Percentiles rank a stretch among this genome's conserved stretches.
Evolutionary conservation across 176 grass and related monocot genomes (phyloP).

Genomic region (Avena sativa): DNA sequence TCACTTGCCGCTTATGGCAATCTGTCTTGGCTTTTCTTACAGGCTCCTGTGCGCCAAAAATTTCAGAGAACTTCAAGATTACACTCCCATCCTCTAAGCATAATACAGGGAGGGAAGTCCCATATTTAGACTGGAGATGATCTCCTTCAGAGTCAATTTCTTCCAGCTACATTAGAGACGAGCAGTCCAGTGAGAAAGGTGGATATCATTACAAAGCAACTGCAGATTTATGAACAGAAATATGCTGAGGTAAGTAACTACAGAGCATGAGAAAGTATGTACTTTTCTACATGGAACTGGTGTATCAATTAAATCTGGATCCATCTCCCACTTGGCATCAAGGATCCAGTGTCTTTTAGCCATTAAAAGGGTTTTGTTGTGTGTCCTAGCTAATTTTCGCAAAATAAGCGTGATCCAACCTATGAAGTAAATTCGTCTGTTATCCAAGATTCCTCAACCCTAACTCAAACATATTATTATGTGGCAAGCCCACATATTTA

Average conservation of each 20-base stretch:
- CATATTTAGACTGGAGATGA: constrained; percentile 52
- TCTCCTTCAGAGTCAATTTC: constrained; percentile 56
- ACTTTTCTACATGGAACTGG: constrained; percentile 21
- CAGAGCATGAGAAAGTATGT: neutral
- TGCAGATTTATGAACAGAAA: constrained; percentile 27
- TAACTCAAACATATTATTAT: constrained; percentile 14
- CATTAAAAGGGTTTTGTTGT: neutral
- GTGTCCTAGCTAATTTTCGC: neutral
- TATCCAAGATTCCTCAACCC: constrained; percentile 16
- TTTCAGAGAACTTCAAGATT: constrained; percentile 94
- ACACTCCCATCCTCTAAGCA: constrained; percentile 79
- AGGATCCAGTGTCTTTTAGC: neutral
- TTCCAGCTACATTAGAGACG: constrained; percentile 56
- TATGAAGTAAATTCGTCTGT: neutral
- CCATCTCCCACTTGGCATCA: constrained; percentile 6
- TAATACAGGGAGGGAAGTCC: constrained; percentile 77
- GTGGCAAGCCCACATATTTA: constrained; percentile 13
- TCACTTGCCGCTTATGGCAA: constrained; percentile 54
- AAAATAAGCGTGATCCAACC: constrained; percentile 16
- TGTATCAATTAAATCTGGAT: constrained; percentile 14
- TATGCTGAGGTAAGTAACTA: constrained; percentile 10
- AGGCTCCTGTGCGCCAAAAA: constrained; percentile 87
- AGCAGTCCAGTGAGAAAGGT: constrained; percentile 38
- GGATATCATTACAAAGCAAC: constrained; percentile 27
- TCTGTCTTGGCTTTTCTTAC: constrained; percentile 65